Conservation (phyloP, 2,329 filamentous ascomycete species). For the Hypoxylon sp. region DNA sequence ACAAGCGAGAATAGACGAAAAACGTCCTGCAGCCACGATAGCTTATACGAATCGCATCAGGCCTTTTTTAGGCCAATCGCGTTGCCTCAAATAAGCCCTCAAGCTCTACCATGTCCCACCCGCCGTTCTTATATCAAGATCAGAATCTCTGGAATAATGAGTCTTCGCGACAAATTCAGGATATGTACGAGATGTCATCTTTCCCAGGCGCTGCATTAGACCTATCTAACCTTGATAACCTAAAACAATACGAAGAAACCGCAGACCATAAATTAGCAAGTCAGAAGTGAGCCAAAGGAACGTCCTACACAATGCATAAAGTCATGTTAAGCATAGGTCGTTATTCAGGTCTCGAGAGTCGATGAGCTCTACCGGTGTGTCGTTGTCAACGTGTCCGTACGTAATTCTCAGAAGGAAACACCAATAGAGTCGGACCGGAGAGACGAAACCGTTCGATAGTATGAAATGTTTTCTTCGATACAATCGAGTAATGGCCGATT, state of each 20-base stretch:
- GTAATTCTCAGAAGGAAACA: background rate
- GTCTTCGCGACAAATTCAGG: background rate
- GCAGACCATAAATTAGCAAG: background rate
- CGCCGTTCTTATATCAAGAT: background rate
- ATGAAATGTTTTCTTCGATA: constrained; percentile 11
- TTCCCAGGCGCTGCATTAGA: background rate
- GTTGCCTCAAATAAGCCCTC: constrained; percentile 18
- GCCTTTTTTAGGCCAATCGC: constrained; percentile 28
- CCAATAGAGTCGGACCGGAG: background rate
- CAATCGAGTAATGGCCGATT: constrained; percentile 16
- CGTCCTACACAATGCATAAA: background rate
- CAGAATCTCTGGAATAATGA: constrained; percentile 1
- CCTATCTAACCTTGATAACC: background rate
- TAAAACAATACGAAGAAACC: background rate
- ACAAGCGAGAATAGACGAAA: constrained; percentile 31
- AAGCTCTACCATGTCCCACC: background rate
- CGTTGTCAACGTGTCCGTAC: background rate
- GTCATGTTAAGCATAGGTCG: background rate
- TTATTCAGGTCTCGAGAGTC: background rate
- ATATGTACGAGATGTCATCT: background rate
- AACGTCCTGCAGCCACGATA: constrained; percentile 33
- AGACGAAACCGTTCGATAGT: constrained; percentile 8
- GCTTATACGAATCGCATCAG: constrained; percentile 20
- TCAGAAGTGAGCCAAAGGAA: background rate
- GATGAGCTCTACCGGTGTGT: constrained; percentile 1